Evolutionary conservation across 2,329 filamentous ascomycete species (phyloP).

Genomic region (Diaporthe vexans): DNA sequence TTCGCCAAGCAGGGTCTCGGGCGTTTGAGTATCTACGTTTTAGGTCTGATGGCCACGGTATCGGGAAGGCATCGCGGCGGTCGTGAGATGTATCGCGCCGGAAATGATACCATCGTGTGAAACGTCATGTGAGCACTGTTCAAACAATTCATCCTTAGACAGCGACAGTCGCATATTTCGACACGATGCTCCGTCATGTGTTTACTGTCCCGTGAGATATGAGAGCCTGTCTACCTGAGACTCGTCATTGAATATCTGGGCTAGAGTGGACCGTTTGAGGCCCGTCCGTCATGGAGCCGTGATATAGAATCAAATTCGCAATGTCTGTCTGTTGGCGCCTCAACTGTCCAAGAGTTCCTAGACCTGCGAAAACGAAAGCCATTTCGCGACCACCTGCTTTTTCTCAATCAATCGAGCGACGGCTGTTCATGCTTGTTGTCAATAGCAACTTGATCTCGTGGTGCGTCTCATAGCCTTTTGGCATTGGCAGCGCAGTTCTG

Average conservation of each 20-base stretch:
- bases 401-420: not conserved
- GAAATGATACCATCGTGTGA: constrained; percentile 20
- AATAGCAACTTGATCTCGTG: too few species aligned
- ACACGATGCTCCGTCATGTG: not conserved
- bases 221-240: not conserved
- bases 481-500: too few species aligned
- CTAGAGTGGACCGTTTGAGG: too few species aligned
- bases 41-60: not conserved
- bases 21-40: not conserved
- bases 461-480: too few species aligned
- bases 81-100: not conserved
- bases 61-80: not conserved
- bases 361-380: not conserved
- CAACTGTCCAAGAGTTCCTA: not conserved
- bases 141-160: not conserved
- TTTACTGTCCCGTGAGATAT: not conserved
- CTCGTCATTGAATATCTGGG: too few species aligned
- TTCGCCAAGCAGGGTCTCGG: not conserved
- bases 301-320: not conserved
- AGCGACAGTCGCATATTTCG: not conserved
- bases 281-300: too few species aligned
- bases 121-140: not conserved
- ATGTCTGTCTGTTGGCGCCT: not conserved
- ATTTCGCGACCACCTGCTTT: not conserved
- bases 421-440: too few species aligned